phyloP scores from a whole-genome alignment of 345 rosid genomes.

The Salix viminalis region DNA sequence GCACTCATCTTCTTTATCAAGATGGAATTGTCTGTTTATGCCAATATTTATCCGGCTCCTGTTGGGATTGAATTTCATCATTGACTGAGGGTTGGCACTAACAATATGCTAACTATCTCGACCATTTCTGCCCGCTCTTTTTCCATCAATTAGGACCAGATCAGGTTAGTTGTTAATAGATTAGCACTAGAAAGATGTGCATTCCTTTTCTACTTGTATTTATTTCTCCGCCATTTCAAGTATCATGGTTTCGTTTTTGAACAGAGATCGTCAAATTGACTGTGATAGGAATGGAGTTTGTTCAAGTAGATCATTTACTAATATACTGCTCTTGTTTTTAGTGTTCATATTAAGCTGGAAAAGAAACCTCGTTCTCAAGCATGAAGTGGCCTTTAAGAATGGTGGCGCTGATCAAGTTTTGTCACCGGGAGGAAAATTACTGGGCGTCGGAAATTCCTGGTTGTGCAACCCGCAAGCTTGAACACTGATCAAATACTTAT shows the following conservation, averaged over 20 bases:
- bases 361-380: slow-evolving; percentile 17
- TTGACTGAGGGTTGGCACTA: neutral
- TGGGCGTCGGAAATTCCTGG: slow-evolving; percentile 4
- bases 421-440: slow-evolving; percentile 14
- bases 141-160: neutral
- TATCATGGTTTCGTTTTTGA: neutral
- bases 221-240: neutral
- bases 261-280: neutral
- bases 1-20: neutral
- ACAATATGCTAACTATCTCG: neutral
- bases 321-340: neutral
- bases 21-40: neutral
- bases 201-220: neutral
- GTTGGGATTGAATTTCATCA: too few species aligned
- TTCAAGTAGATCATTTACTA: neutral
- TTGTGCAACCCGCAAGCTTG: neutral
- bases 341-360: slow-evolving; percentile 23
- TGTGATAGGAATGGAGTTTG: neutral
- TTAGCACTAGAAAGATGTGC: neutral
- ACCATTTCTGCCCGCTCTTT: neutral
- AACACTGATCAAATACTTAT: slow-evolving; percentile 1
- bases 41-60: neutral
- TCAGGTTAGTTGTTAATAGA: neutral
- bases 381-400: neutral
- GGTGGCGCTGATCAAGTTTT: slow-evolving; percentile 9